Percentiles rank a stretch among this genome's conserved stretches.
Evolutionary conservation across 2,329 filamentous ascomycete genomes (phyloP).

Genomic region (Setomelanomma holmii): DNA sequence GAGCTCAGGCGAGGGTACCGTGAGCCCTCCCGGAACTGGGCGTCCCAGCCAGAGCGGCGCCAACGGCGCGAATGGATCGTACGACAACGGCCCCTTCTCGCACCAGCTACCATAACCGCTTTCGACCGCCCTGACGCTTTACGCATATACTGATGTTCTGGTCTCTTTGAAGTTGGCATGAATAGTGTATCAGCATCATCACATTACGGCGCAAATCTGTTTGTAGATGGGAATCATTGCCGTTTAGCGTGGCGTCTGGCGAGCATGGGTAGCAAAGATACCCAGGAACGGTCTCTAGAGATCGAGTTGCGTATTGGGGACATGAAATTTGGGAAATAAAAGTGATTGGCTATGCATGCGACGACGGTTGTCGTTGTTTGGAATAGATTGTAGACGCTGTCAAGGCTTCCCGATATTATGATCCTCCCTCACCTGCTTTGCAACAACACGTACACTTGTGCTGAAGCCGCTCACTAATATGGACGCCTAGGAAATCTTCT

Average conservation of each 20-base stretch:
- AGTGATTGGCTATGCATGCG: background rate
- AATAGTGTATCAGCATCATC: background rate
- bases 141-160: slow-evolving; percentile 11
- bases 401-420: no score
- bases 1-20: slow-evolving; percentile 7
- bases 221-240: slow-evolving; percentile 18
- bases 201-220: slow-evolving; percentile 5
- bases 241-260: slow-evolving; percentile 43
- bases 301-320: no score
- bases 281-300: background rate
- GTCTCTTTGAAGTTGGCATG: background rate
- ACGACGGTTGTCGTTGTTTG: background rate
- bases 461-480: background rate
- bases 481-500: no score
- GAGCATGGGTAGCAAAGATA: slow-evolving; percentile 13
- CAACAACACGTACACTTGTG: background rate
- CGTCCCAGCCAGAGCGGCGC: background rate
- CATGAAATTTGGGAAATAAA: slow-evolving; percentile 12
- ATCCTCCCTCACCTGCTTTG: no score
- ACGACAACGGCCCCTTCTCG: slow-evolving; percentile 17
- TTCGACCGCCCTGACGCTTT: background rate
- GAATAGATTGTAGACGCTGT: no score
- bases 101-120: slow-evolving; percentile 14
- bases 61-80: slow-evolving; percentile 4
- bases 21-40: background rate